Base-by-base conservation (phyloP, 495 filamentous ascomycete genomes). In the Penicillium dipodomyicola region DNA sequence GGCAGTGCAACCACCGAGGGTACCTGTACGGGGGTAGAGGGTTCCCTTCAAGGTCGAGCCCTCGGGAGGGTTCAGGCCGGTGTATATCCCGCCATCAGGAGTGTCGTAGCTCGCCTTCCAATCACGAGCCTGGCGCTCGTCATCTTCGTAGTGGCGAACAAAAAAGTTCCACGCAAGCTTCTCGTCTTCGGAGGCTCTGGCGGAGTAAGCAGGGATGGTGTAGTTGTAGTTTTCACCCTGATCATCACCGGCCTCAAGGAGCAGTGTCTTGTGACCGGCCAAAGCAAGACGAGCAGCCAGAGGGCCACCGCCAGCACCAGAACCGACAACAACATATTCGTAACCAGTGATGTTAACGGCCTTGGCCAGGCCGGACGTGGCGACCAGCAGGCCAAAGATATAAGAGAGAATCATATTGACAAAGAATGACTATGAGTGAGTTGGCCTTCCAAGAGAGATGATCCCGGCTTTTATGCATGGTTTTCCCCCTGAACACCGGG, bases 301-400 rank as follows among this genome's bases (percentile, higher is more conserved):
- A 9, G 84, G 83, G 5, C 83, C 84, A 12, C 86, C 85, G n/a
- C 86, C 86, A 6, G 85, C 81, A 22, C 85, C 86, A 30, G 77
- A 81, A 33, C 86, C 86, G 0, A 88, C 81, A 19, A 89, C 75
- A 52, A 89, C 79, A 67, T 87, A 88, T 56, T 88, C 86, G 64
- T 87, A 87, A 20, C 67, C 71, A 1, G 65, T 64, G 41, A 70
- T 57, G 15, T 68, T 52, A 19, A 69, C 63, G n/a, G 69, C 66
- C 32, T 65, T 68, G 40, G 67, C 65, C 35, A 39, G 15, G 35
- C 35, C 35, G 35, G 35, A 39, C 7, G 35, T 39, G n/a, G 35
- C 35, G 2, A 39, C 35, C 35, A 39, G 25, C 25, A 48, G 45
- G 45, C 45, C 45, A 19, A 48, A 48, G 6, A 48, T 30, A n/a